Base-by-base conservation (phyloP, 2,329 filamentous ascomycete species). In the Colletotrichum scovillei region DNA sequence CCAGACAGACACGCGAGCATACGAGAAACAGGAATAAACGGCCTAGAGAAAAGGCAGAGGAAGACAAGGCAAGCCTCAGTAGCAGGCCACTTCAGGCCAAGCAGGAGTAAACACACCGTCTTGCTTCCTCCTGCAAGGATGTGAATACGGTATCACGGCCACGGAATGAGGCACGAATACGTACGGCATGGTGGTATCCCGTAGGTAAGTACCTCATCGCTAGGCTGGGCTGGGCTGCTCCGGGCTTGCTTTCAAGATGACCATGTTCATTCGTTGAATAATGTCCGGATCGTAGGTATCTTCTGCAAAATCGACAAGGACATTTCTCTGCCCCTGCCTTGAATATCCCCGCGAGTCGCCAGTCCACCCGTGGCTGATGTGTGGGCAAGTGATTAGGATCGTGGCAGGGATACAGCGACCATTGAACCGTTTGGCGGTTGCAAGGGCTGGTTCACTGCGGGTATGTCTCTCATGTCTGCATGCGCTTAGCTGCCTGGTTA, bases 181-280 rank as follows among this genome's bases (percentile, higher is more conserved):
- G 42, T 22, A 49, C 42, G 8, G 19, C 4, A 49, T n/a, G 19
- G 42, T 49, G 14, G 16, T 42, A 19, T 42, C 35, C 38, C 16
- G 6, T 7, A 49, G 42, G 19, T 9, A 22, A 8, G 42, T 49
- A 49, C 42, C 19, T 49, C 19, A 49, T 22, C 11, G 42, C 19
- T 49, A n/a, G 42, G 42, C 42, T 49, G 8, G 42, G 42, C 19
- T 49, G 42, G 42, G 8, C 42, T 49, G 42, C 38, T 49, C 7
- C 3, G 19, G 19, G 19, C 38, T 3, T 19, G 19, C 19, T 49
- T 49, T 1, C 3, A 42, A 9, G 19, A 4, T n/a, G 19, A 22
- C 19, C 42, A 49, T n/a, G 49, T 26, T 30, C n/a, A 67, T 67
- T 71, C 30, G 63, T 49, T 12, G n/a, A 22, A 46, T 26, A 38